Conservation (phyloP, 768 basidiomycete species). For the Crepidotus variabilis region DNA sequence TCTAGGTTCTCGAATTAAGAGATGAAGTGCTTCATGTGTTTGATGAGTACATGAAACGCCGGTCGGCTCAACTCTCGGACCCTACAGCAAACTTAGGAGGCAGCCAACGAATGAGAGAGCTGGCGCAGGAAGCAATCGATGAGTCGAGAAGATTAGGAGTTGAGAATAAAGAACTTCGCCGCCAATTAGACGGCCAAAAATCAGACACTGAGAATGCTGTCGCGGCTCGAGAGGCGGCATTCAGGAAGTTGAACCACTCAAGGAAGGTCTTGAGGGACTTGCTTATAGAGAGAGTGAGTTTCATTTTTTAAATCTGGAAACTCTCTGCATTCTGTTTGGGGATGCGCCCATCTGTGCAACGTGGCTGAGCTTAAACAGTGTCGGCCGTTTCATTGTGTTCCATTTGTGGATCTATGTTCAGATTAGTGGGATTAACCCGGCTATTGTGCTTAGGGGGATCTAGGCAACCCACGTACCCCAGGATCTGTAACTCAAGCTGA, state of each 20-base stretch:
- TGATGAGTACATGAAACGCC: no score
- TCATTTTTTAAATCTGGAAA: neutral
- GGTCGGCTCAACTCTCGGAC: no score
- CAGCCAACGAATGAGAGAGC: conserved; percentile 26
- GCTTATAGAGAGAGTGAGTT: conserved; percentile 37
- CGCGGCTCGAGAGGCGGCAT: conserved; percentile 27
- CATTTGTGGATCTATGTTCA: neutral
- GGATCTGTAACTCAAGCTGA: conserved; percentile 17
- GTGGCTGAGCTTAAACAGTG: neutral
- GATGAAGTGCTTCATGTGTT: conserved; percentile 14
- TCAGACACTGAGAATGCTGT: conserved; percentile 29
- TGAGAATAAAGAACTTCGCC: conserved; percentile 32
- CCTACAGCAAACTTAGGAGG: no score
- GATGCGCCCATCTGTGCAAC: neutral
- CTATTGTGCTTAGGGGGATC: conserved; percentile 14
- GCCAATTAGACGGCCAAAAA: conserved; percentile 18
- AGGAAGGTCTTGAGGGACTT: conserved; percentile 38
- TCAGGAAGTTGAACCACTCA: conserved; percentile 31
- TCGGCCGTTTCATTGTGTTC: neutral
- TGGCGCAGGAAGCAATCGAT: conserved; percentile 20
- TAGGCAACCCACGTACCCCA: conserved; percentile 15
- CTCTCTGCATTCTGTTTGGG: neutral
- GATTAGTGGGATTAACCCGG: neutral
- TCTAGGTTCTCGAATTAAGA: conserved; percentile 1
- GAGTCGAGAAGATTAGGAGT: conserved; percentile 23